A percentile compares a stretch with the other conserved stretches of the same genome.
Conservation (phyloP, 2,329 filamentous ascomycete species). For the Penicillium hesseltinei region DNA sequence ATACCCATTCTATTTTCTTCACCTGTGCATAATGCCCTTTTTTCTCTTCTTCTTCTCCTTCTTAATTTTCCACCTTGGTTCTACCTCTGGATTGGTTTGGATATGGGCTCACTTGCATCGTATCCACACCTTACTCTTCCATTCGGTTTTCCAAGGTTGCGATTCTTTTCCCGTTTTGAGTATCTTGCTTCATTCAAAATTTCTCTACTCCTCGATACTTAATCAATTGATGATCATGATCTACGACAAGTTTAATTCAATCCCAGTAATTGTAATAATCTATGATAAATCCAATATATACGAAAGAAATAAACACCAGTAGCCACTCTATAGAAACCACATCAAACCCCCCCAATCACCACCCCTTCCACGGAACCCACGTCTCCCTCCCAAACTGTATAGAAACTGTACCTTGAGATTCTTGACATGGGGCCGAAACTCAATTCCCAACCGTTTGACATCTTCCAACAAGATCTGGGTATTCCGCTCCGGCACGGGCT, state of each 20-base stretch:
- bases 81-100: background rate
- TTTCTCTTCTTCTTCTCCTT: background rate
- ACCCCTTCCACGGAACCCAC: slow-evolving; percentile 31
- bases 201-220: slow-evolving; percentile 1
- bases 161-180: background rate
- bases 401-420: too few species aligned
- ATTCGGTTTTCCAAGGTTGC: background rate
- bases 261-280: background rate
- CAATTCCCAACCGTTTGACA: too few species aligned
- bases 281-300: too few species aligned
- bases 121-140: background rate
- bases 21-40: background rate
- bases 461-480: too few species aligned
- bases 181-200: background rate
- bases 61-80: background rate
- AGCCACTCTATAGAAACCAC: background rate
- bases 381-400: slow-evolving; percentile 10
- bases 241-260: background rate
- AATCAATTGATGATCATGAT: background rate
- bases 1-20: slow-evolving; percentile 7
- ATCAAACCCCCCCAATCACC: slow-evolving; percentile 8
- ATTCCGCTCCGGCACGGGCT: too few species aligned
- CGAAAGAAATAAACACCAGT: background rate
- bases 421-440: too few species aligned
- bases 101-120: background rate